Conservation (phyloP, 2,329 filamentous ascomycete genomes). For the Ophiostoma himal-ulmi region DNA sequence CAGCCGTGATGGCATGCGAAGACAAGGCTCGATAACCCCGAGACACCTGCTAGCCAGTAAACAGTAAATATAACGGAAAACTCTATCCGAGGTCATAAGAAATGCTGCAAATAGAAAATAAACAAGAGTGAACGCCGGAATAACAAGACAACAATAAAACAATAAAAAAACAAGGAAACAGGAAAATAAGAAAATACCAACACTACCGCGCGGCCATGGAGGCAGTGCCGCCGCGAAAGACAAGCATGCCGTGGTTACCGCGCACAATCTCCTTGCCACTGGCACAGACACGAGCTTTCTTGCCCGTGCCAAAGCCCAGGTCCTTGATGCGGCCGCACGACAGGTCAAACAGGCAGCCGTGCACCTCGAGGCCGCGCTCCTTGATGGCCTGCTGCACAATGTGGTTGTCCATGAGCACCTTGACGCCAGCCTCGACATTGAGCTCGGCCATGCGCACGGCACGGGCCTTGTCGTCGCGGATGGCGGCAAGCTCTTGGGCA, state of each 20-base stretch:
- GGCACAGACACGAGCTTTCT: constrained; percentile 23
- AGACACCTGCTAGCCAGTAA: constrained; percentile 2
- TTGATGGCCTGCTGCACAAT: constrained; percentile 64
- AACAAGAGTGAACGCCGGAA: neutral
- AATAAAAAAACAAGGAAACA: neutral
- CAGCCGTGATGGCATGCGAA: too few relatives aligned
- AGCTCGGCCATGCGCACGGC: constrained; percentile 64
- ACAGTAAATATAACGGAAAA: neutral
- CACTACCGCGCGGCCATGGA: constrained; percentile 31
- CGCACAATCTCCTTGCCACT: constrained; percentile 36
- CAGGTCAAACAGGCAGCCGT: constrained; percentile 71
- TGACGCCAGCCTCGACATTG: constrained; percentile 66
- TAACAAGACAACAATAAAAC: neutral
- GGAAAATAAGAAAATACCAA: neutral
- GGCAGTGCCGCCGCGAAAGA: constrained; percentile 42
- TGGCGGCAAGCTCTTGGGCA: constrained; percentile 49
- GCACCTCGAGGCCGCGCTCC: constrained; percentile 65
- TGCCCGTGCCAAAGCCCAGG: constrained; percentile 41
- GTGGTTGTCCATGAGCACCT: constrained; percentile 61
- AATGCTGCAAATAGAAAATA: neutral
- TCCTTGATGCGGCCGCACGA: constrained; percentile 44
- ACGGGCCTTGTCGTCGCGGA: constrained; percentile 50
- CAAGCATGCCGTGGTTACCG: constrained; percentile 46
- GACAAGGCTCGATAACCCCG: too few relatives aligned
- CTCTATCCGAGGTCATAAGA: neutral